Evolutionary conservation across 805 yeast genomes (phyloP), one percentile per base, ranked within the genome.

Genomic region (Blastobotrys americana): DNA sequence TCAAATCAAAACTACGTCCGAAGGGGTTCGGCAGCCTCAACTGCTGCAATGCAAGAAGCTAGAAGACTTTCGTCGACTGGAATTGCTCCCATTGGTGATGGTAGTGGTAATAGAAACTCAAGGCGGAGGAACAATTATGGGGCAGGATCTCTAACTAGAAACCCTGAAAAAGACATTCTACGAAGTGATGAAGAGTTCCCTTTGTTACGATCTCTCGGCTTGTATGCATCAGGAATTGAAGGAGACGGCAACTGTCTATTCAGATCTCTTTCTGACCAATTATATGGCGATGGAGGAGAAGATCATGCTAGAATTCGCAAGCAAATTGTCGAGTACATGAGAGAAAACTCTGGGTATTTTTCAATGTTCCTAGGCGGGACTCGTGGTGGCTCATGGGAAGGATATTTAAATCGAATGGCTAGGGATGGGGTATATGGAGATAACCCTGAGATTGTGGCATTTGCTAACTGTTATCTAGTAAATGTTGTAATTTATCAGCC

Each of bases 221-320:
- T 67, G 3, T 64, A 65, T 45, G 69, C 70, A 1, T 44, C 68
- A 3, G 47, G 61, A 3, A 65, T 66, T 25, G 53, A 54, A 18
- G 72, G 71, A 5, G 72, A 68, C 44, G 72, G 72, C 17, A 68
- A 68, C 55, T 68, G 72, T 44, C 52, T 68, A n/a, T 68, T 68
- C 47, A 55, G 72, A 18, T 64, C 72, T 0, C 45, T 68, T 21
- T 59, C 68, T 19, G 72, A 68, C 52, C 72, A 68, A 48, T 43
- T 58, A 5, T 64, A 55, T 41, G 72, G 72, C 20, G 63, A 64
- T 38, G 61, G 61, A 10, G 56, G 56, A 1, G 55, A 49, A 6
- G 39, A 44, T 6, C 60, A 65, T 39, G 46, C 43, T 17, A 54
- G 54, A 43, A 47, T 67, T 18, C 57, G 72, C 2, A 41, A 46